Conservation (phyloP, 176 grass and related monocot genomes). For the Leersia perrieri region DNA sequence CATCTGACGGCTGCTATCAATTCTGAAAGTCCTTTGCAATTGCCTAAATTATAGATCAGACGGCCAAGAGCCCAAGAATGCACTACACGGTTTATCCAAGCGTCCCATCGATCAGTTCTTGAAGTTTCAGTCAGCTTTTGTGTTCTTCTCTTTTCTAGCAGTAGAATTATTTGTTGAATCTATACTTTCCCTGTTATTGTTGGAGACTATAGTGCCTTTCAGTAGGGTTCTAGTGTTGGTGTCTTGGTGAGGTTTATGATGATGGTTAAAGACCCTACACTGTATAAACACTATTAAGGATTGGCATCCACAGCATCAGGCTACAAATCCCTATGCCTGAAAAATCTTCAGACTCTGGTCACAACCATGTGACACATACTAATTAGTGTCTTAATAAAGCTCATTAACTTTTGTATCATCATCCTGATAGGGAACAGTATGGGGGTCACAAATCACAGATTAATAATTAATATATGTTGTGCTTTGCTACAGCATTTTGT, state of each 20-base stretch:
- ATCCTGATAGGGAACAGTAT: background rate
- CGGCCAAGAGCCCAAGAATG: background rate
- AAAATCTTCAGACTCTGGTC: background rate
- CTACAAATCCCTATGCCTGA: background rate
- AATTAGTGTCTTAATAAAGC: constrained; percentile 4
- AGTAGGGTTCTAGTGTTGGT: background rate
- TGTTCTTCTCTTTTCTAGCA: background rate
- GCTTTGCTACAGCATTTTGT: background rate
- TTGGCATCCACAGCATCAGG: background rate
- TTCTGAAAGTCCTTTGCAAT: background rate
- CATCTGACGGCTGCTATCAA: background rate
- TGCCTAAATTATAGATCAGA: background rate
- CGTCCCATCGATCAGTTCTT: background rate
- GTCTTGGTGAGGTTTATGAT: background rate
- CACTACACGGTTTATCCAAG: background rate
- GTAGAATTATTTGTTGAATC: background rate
- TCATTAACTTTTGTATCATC: constrained; percentile 1
- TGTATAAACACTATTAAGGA: background rate
- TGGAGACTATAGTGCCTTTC: background rate
- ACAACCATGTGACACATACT: background rate
- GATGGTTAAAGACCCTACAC: background rate
- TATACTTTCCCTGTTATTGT: background rate
- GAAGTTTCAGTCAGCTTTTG: background rate
- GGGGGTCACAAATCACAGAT: background rate
- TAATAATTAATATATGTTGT: background rate